These are phyloP conservation scores for Beauveria australis DNA, from an alignment of 2,329 filamentous ascomycete genomes.

Conservation along the genomic window DNA sequence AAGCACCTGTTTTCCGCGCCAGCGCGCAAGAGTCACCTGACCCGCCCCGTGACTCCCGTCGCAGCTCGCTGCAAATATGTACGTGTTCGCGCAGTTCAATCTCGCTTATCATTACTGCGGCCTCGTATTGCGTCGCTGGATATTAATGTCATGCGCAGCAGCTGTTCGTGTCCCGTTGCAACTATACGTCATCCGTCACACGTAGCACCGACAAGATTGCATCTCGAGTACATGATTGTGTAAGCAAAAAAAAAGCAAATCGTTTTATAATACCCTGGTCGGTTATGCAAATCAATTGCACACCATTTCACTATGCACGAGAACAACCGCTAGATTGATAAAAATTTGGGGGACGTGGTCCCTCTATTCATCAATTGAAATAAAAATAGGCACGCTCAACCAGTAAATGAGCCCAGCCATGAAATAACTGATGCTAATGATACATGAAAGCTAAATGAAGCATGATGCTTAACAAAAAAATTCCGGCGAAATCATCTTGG, in stretches of 20 bases:
- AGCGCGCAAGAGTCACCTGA: neutral
- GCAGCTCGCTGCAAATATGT: neutral
- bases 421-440: neutral
- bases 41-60: neutral
- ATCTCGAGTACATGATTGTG: no score
- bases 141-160: no score
- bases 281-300: neutral
- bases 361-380: neutral
- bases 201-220: neutral
- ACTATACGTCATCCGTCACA: neutral
- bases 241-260: neutral
- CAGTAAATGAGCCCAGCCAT: neutral
- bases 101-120: neutral
- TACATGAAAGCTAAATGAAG: neutral
- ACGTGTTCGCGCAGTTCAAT: neutral
- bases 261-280: neutral
- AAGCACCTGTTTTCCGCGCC: neutral
- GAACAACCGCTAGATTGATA: neutral
- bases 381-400: neutral
- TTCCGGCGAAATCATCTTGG: neutral
- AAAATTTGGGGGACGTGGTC: neutral
- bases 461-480: neutral
- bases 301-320: neutral
- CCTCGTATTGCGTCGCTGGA: neutral
- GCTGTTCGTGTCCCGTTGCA: no score